Evolutionary conservation across 2,329 filamentous ascomycete species (phyloP), one percentile per base, ranked within the genome.

Genomic region (Pseudogymnoascus sp.): DNA sequence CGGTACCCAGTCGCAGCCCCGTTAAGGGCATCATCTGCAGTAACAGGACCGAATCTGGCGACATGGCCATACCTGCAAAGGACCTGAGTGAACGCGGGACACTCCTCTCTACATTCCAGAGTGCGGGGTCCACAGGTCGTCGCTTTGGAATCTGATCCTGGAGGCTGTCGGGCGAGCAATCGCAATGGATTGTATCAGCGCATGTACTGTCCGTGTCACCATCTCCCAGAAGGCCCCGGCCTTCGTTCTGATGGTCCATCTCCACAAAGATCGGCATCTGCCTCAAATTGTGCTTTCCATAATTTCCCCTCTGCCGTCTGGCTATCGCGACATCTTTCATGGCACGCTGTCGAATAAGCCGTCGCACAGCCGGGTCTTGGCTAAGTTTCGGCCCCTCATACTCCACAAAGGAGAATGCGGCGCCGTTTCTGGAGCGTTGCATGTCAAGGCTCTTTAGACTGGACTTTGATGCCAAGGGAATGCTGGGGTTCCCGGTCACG

Each of bases 271-370:
- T 60, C 6, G 68, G 68, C 40, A 64, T 64, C 63, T 74, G 72
- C 36, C 68, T 64, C 13, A 70, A 59, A 60, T 73, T 74, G 57
- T 69, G 65, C 47, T 72, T 71, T 5, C 72, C 71, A 64, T 71
- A 71, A 24, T 66, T 68, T 21, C 71, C 69, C 59, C 66, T 66
- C 63, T 69, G 66, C 61, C 66, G 68, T 35, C 71, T 63, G 6
- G 70, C 71, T 29, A 71, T 66, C 26, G 68, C 72, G 4, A 71
- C 70, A 61, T 73, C 73, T 60, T 70, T 72, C 74, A 75, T 76
- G 10, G 74, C 74, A 63, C 75, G 73, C 63, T 72, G 73, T 5
- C 74, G 68, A 29, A 76, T 75, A 21, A 72, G 50, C 13, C 64
- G 62, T 36, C 68, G 66, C 29, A 67, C 61, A 1, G 64, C 64